Percentiles rank a stretch among this genome's conserved stretches.
Conservation (phyloP, 2,329 filamentous ascomycete species). For the Pseudogymnoascus sp. region DNA sequence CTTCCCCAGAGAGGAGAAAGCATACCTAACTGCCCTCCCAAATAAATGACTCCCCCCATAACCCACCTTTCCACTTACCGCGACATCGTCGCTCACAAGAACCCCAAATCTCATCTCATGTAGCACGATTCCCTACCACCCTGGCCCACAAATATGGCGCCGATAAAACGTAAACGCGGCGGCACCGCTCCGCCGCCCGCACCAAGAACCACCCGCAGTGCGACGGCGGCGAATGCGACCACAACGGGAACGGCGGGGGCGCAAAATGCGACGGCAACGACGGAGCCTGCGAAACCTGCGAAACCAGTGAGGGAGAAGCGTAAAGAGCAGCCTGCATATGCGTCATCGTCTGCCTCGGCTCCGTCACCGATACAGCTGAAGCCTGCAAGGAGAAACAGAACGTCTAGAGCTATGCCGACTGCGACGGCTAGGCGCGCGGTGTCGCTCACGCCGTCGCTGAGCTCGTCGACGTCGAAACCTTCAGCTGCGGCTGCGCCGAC, state of each 20-base stretch:
- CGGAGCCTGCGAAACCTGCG: conserved; percentile 7
- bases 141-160: conserved; percentile 8
- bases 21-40: neutral
- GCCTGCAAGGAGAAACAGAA: neutral
- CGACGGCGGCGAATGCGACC: neutral
- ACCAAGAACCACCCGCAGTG: neutral
- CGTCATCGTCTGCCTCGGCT: neutral
- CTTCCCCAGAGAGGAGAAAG: neutral
- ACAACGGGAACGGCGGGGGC: neutral
- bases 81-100: neutral
- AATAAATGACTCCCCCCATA: neutral
- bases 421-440: conserved; percentile 5
- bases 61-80: neutral
- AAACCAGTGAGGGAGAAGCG: neutral
- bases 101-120: neutral
- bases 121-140: neutral
- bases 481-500: conserved; percentile 1
- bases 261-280: conserved; percentile 5
- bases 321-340: neutral
- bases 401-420: neutral
- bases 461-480: neutral
- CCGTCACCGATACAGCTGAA: neutral
- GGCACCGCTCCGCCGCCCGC: neutral
- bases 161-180: conserved; percentile 5
- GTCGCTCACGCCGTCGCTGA: conserved; percentile 3